Percentiles rank a stretch among this genome's conserved stretches.
Conservation (phyloP, 1,284 basidiomycete species). For the Rhodotorula sp. region DNA sequence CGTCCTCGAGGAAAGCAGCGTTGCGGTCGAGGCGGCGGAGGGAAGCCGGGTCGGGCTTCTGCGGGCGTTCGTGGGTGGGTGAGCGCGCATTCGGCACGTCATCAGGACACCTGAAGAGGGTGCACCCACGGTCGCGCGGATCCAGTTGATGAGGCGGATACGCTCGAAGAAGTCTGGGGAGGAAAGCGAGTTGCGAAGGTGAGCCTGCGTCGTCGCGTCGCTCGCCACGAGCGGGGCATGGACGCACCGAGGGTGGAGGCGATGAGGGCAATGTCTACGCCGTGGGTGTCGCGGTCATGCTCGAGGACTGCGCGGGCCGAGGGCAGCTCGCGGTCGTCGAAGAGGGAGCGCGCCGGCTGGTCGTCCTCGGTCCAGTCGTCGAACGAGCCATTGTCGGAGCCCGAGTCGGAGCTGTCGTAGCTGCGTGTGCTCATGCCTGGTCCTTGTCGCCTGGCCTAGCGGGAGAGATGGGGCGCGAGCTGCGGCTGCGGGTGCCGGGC, state of each 20-base stretch:
- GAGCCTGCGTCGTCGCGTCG: not conserved
- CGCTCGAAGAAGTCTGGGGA: constrained; percentile 64
- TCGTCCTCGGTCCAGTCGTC: constrained; percentile 74
- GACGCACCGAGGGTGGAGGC: constrained; percentile 61
- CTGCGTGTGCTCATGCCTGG: not conserved
- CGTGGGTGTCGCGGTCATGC: constrained; percentile 66
- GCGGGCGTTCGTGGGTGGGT: not conserved
- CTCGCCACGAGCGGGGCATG: not conserved
- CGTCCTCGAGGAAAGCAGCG: constrained; percentile 68
- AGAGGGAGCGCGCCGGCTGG: constrained; percentile 71
- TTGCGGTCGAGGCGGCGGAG: constrained; percentile 58
- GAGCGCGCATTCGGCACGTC: too few relatives aligned
- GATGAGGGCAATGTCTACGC: constrained; percentile 63
- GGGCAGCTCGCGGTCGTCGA: constrained; percentile 66
- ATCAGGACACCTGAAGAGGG: too few relatives aligned
- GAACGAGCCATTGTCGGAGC: constrained; percentile 64
- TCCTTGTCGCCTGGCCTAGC: not conserved
- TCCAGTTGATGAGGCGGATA: constrained; percentile 82
- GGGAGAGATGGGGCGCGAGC: not conserved
- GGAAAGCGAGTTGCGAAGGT: not conserved
- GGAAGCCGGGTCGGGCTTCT: constrained; percentile 54
- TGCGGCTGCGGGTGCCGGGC: not conserved
- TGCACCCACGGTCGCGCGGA: constrained; percentile 65
- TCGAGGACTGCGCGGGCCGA: constrained; percentile 64
- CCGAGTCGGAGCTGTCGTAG: constrained; percentile 7